phyloP scores from a whole-genome alignment of 441 rosid genomes.

The Adansonia grandidieri region DNA sequence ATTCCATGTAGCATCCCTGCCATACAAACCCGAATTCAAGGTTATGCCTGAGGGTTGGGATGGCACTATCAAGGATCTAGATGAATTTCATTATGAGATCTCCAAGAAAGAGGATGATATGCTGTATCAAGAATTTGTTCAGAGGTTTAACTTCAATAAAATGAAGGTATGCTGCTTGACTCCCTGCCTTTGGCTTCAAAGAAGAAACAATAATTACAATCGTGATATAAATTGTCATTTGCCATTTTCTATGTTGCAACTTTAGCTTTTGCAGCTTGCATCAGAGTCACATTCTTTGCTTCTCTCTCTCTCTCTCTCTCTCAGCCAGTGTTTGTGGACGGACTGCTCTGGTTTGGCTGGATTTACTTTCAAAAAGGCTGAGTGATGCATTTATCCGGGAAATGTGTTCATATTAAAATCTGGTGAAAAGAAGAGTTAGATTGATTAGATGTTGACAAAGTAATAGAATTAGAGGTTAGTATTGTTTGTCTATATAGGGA shows the following conservation, averaged over 20 bases:
- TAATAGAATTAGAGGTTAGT: not conserved
- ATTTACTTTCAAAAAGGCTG: slow-evolving; percentile 1
- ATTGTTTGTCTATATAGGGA: not conserved
- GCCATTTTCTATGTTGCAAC: not conserved
- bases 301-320: not conserved
- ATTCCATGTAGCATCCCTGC: slow-evolving; percentile 91
- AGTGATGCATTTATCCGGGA: slow-evolving; percentile 4
- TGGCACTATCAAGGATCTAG: slow-evolving; percentile 80
- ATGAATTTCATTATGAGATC: slow-evolving; percentile 93
- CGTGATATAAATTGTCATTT: not conserved
- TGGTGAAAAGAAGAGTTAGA: not conserved
- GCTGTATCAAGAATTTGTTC: slow-evolving; percentile 81
- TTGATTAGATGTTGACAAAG: not conserved
- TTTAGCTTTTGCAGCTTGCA: not conserved
- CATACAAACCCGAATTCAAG: slow-evolving; percentile 88
- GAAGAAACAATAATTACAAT: slow-evolving; percentile 13
- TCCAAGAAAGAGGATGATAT: slow-evolving; percentile 92
- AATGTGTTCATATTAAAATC: not conserved
- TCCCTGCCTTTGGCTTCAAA: not conserved
- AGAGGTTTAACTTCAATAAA: slow-evolving; percentile 80
- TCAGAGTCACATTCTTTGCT: not conserved
- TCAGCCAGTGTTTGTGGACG: not conserved
- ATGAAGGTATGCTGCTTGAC: slow-evolving; percentile 62
- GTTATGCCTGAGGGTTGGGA: slow-evolving; percentile 99
- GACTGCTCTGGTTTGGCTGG: not conserved